Conservation (phyloP, 2,329 filamentous ascomycete genomes). For the Periconia sp. region DNA sequence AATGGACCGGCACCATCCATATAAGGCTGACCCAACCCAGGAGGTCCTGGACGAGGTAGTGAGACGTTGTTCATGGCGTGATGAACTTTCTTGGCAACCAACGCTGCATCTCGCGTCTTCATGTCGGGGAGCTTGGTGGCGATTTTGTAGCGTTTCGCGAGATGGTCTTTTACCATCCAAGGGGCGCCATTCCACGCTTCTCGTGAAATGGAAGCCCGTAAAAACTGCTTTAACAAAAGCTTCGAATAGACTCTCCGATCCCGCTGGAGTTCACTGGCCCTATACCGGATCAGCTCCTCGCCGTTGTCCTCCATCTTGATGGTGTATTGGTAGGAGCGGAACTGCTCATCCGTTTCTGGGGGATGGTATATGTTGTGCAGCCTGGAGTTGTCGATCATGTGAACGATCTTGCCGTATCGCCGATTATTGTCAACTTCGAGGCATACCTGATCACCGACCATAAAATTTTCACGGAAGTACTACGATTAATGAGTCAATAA, state of each 20-base stretch:
- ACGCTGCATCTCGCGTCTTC: conserved; percentile 37
- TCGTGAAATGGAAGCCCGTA: conserved; percentile 89
- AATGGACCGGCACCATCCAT: conserved; percentile 21
- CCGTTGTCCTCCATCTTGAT: conserved; percentile 35
- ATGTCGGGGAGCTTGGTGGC: conserved; percentile 74
- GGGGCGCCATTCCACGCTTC: conserved; percentile 96
- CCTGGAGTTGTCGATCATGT: conserved; percentile 34
- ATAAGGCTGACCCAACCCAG: conserved; percentile 20
- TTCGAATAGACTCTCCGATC: conserved; percentile 95
- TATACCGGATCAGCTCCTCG: conserved; percentile 52
- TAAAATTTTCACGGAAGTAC: conserved; percentile 40
- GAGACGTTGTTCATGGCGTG: conserved; percentile 49
- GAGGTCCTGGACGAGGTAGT: conserved; percentile 28
- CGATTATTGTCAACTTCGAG: conserved; percentile 33
- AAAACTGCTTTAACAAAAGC: conserved; percentile 86
- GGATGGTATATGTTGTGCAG: conserved; percentile 30
- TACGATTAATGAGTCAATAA: conserved; percentile 15
- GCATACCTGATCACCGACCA: conserved; percentile 34
- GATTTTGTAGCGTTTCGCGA: conserved; percentile 83
- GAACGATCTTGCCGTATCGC: conserved; percentile 31
- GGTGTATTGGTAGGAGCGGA: conserved; percentile 35
- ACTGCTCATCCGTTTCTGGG: conserved; percentile 29
- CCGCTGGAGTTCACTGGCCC: conserved; percentile 68
- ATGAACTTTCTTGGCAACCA: conserved; percentile 67
- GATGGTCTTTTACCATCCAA: conserved; percentile 87